Evolutionary conservation across 2,329 filamentous ascomycete species (phyloP), one percentile per base, ranked within the genome.

Genomic region (Pezicula radicicola): DNA sequence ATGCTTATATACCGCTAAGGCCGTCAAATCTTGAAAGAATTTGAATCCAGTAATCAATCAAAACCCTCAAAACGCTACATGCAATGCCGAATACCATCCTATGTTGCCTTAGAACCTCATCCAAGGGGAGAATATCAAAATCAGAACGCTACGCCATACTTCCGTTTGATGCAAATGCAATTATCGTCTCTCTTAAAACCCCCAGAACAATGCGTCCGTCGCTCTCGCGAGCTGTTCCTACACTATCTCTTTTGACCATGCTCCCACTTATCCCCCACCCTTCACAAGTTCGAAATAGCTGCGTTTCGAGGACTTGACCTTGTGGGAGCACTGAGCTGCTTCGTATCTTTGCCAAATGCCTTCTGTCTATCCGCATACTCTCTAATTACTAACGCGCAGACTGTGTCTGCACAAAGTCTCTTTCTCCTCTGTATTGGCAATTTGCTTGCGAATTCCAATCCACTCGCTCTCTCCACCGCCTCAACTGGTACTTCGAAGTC

Each of bases 401-500:
- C 81, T n/a, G 91, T 81, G 66, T 99, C 93, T 59, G 89, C 78
- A 70, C 94, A 99, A 49, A 99, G 75, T 55, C 87, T 81, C 74
- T 84, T 91, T 65, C 89, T 80, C 61, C 92, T 81, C 64, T 84
- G 76, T 2, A 78, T 69, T 6, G 91, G 88, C 66, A 99, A 72
- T 73, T 93, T 88, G 18, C 79, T 78, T 27, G 90, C 90, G 72
- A 99, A 99, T 68, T 97, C 91, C 63, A 99, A 74, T 4, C 94
- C 94, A 59, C 88, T 92, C 2, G 94, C 93, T 57, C 91, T 81
- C 80, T 99, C 94, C 35, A 99, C 85, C 9, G 87, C 88, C 77
- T 97, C 93, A 36, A 99, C 68, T 0, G 94, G 93, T 25, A 97
- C 94, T 76, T 97, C 93, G 65, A 99, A 99, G 67, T 97, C 91